Evolutionary conservation across 139 green algal species (phyloP).

Genomic region (Tetraselmis chui): DNA sequence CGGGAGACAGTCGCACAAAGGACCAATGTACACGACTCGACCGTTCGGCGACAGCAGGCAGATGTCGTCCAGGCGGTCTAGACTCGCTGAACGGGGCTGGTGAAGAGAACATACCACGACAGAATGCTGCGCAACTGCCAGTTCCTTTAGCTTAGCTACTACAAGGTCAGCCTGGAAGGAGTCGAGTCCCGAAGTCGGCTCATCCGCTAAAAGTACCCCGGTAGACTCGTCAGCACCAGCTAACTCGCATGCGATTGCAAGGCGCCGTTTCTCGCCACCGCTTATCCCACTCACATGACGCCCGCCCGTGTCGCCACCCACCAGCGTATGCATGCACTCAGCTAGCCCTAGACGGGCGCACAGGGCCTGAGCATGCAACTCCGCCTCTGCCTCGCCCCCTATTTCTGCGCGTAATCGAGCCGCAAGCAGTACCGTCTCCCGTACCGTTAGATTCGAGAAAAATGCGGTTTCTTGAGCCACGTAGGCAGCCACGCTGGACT

Average conservation of each 20-base stretch:
- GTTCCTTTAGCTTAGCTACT: background rate
- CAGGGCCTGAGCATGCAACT: background rate
- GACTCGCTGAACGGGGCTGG: constrained; percentile 80
- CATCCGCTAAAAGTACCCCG: constrained; percentile 68
- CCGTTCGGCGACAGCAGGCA: constrained; percentile 55
- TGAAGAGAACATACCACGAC: constrained; percentile 73
- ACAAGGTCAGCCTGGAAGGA: constrained; percentile 57
- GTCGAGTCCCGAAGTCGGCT: constrained; percentile 87
- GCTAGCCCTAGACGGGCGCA: background rate
- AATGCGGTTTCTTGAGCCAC: constrained; percentile 4
- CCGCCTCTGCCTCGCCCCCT: background rate
- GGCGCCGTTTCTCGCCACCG: constrained; percentile 78
- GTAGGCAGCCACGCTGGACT: background rate
- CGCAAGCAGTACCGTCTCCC: constrained; percentile 3
- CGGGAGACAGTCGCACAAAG: background rate
- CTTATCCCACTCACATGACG: background rate
- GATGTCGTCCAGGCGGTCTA: constrained; percentile 85
- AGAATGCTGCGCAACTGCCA: constrained; percentile 26
- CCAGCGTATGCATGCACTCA: constrained; percentile 1
- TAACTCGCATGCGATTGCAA: constrained; percentile 83
- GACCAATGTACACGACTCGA: background rate
- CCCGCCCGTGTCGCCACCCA: constrained; percentile 5
- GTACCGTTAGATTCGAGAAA: constrained; percentile 5
- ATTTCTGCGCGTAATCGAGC: background rate
- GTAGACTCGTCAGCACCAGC: constrained; percentile 36